Evolutionary conservation across 768 basidiomycete genomes (phyloP).

Genomic region (Macrolepiota fuliginosa): DNA sequence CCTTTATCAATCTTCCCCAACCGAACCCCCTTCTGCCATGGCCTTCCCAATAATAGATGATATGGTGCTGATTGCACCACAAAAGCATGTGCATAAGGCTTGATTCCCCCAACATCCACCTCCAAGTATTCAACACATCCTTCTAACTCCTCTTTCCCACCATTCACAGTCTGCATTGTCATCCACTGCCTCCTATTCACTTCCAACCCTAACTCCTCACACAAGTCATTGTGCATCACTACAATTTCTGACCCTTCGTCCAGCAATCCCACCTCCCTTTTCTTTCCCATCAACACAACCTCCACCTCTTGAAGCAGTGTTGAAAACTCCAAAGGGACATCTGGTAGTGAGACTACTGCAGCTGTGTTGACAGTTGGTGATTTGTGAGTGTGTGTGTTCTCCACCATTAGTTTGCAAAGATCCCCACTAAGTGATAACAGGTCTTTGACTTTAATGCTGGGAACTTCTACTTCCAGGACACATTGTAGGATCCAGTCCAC

Average conservation of each 20-base stretch:
- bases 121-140: conserved; percentile 18
- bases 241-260: conserved; percentile 25
- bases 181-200: conserved; percentile 17
- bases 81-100: conserved; percentile 22
- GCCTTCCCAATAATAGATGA: conserved; percentile 16
- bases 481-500: neutral
- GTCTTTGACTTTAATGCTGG: conserved; percentile 13
- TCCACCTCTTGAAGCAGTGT: conserved; percentile 14
- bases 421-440: conserved; percentile 17
- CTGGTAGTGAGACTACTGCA: neutral
- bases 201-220: conserved; percentile 7
- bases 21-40: conserved; percentile 20
- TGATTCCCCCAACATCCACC: conserved; percentile 16
- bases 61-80: conserved; percentile 19
- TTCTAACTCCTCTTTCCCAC: conserved; percentile 10
- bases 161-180: conserved; percentile 23
- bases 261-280: conserved; percentile 12
- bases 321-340: conserved; percentile 7
- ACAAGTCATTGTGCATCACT: conserved; percentile 19
- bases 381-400: conserved; percentile 6
- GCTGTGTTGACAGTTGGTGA: neutral
- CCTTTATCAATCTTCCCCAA: conserved; percentile 12
- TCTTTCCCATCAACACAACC: conserved; percentile 8
- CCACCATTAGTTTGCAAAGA: conserved; percentile 10
- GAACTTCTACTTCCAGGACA: conserved; percentile 8